phyloP scores from a whole-genome alignment of 2,329 filamentous ascomycete species.

The Scleromitrula shiraiana region DNA sequence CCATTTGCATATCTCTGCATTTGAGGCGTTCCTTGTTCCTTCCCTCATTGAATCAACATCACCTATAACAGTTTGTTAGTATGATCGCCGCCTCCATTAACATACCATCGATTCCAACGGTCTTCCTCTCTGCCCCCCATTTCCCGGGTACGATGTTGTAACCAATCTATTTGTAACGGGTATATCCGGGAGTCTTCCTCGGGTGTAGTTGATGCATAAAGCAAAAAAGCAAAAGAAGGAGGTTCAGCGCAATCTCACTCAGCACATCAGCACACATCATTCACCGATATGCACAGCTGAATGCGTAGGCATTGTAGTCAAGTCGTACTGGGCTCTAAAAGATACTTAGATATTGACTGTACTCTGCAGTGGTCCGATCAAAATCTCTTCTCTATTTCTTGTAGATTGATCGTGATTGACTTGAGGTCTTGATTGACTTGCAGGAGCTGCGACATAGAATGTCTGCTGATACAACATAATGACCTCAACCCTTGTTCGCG shows the following conservation, averaged over 20 bases:
- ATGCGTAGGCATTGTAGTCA: not conserved
- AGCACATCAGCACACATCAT: not conserved
- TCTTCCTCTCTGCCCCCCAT: no score
- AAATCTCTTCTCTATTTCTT: not conserved
- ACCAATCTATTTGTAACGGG: not conserved
- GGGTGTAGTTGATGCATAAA: not conserved
- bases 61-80: no score
- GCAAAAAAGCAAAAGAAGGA: not conserved
- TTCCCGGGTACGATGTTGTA: not conserved
- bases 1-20: not conserved
- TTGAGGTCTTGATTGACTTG: not conserved
- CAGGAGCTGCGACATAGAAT: constrained; percentile 3
- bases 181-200: not conserved
- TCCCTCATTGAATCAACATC: not conserved
- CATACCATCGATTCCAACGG: no score
- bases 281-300: constrained; percentile 3
- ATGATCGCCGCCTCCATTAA: no score
- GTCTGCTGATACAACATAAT: constrained; percentile 10
- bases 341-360: no score
- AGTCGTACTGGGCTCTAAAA: no score
- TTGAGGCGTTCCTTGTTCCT: not conserved
- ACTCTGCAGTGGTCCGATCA: not conserved
- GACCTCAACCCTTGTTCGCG: constrained; percentile 6
- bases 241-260: constrained; percentile 5
- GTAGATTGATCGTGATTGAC: not conserved